phyloP scores from a whole-genome alignment of 495 filamentous ascomycete species.

The Xylaria venustula region DNA sequence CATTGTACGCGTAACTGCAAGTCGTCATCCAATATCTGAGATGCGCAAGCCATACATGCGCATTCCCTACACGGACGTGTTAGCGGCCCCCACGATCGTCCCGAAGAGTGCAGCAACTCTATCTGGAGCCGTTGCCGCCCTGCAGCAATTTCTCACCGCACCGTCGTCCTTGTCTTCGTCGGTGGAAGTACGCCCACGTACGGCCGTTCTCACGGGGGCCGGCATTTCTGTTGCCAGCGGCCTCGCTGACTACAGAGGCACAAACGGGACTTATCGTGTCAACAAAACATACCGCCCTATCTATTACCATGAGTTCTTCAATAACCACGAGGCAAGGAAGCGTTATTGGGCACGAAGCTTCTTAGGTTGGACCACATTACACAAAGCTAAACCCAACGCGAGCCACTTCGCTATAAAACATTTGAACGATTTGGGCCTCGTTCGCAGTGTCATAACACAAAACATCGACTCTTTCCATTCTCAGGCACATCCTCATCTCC shows the following conservation, averaged over 20 bases:
- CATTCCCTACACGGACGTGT: slow-evolving; percentile 84
- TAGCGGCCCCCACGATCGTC: slow-evolving; percentile 75
- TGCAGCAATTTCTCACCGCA: slow-evolving; percentile 66
- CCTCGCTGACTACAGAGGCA: slow-evolving; percentile 87
- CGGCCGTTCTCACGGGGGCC: slow-evolving; percentile 83
- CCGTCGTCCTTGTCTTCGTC: slow-evolving; percentile 31
- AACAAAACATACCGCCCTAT: slow-evolving; percentile 89
- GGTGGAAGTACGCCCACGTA: slow-evolving; percentile 41
- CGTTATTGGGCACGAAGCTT: slow-evolving; percentile 96
- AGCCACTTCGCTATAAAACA: slow-evolving; percentile 74
- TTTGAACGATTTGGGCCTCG: slow-evolving; percentile 66
- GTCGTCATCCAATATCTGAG: slow-evolving; percentile 11
- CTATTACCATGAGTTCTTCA: slow-evolving; percentile 85
- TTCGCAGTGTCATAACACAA: slow-evolving; percentile 83
- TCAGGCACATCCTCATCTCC: slow-evolving; percentile 67
- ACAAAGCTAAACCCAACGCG: slow-evolving; percentile 74
- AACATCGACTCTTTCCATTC: slow-evolving; percentile 96
- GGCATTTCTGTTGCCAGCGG: slow-evolving; percentile 93
- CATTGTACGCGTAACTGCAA: slow-evolving; percentile 1
- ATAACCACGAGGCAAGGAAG: slow-evolving; percentile 82
- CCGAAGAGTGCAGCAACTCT: slow-evolving; percentile 67
- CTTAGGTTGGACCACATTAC: slow-evolving; percentile 81
- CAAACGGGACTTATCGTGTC: slow-evolving; percentile 85
- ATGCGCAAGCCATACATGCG: slow-evolving; percentile 74
- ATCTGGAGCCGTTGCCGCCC: slow-evolving; percentile 70